A percentile compares a stretch with the other conserved stretches of the same genome.
phyloP scores from a whole-genome alignment of 345 rosid species.

The Zanthoxylum bungeanum region DNA sequence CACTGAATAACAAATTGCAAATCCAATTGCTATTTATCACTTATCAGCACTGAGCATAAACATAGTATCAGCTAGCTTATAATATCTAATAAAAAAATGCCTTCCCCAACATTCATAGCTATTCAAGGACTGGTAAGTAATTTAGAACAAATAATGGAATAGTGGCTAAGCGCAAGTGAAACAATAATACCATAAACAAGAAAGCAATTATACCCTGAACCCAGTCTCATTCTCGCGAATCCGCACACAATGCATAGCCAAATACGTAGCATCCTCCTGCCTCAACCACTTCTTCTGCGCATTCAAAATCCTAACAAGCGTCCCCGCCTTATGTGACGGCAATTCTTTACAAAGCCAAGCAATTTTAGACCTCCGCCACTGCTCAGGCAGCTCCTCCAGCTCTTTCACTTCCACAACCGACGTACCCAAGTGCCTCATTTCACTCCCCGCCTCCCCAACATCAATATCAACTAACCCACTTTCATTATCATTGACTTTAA shows the following conservation, averaged over 20 bases:
- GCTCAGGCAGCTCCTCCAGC: slow-evolving; percentile 73
- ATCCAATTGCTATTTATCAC: background rate
- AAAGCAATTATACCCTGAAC: slow-evolving; percentile 44
- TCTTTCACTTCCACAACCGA: slow-evolving; percentile 59
- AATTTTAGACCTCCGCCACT: slow-evolving; percentile 80
- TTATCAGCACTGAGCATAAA: background rate
- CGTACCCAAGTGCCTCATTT: slow-evolving; percentile 37
- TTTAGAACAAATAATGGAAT: background rate
- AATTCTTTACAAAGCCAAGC: slow-evolving; percentile 93
- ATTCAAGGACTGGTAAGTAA: too few species aligned
- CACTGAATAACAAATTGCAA: background rate
- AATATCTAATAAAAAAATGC: background rate
- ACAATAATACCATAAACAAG: background rate
- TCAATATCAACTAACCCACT: slow-evolving; percentile 21
- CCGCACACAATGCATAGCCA: slow-evolving; percentile 71
- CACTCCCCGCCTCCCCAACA: slow-evolving; percentile 28
- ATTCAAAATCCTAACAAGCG: slow-evolving; percentile 61
- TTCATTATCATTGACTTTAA: slow-evolving; percentile 2
- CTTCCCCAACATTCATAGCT: background rate
- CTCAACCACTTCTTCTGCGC: slow-evolving; percentile 85
- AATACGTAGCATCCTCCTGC: slow-evolving; percentile 77
- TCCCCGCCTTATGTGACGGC: slow-evolving; percentile 68
- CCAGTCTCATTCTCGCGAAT: slow-evolving; percentile 79
- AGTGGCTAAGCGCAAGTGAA: background rate
- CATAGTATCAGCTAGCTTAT: background rate